These are phyloP conservation scores for Macrocybe gigantea DNA, from an alignment of 768 basidiomycete species.

Conservation along the genomic window DNA sequence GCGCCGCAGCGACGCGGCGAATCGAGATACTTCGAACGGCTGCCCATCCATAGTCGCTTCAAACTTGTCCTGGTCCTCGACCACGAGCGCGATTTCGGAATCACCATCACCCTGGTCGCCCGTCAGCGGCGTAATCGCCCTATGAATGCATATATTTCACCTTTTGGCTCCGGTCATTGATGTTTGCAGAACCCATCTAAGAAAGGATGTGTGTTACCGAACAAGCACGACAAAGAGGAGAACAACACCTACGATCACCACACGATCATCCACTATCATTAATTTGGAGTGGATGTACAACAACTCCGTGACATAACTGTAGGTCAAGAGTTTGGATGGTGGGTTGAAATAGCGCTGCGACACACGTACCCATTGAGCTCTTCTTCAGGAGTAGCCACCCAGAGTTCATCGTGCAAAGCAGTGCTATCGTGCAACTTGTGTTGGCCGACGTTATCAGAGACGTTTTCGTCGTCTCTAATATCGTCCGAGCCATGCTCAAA, in stretches of 20 bases:
- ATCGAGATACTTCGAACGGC: constrained; percentile 65
- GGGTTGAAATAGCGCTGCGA: constrained; percentile 6
- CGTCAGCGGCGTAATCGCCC: constrained; percentile 1
- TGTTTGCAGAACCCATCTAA: constrained; percentile 90
- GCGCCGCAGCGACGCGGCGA: constrained; percentile 80
- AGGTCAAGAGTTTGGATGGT: constrained; percentile 8
- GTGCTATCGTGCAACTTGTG: constrained; percentile 67
- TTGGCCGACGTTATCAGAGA: constrained; percentile 76
- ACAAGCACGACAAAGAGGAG: neutral
- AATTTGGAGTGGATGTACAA: constrained; percentile 84
- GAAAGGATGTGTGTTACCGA: neutral
- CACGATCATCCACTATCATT: constrained; percentile 91
- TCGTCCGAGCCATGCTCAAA: constrained; percentile 65
- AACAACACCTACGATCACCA: constrained; percentile 67
- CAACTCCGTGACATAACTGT: constrained; percentile 73
- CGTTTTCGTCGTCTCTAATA: constrained; percentile 53
- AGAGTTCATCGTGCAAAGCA: constrained; percentile 66
- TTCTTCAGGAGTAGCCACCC: constrained; percentile 80
- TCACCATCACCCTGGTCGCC: constrained; percentile 74
- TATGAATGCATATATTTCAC: constrained; percentile 20
- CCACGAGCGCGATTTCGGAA: constrained; percentile 89
- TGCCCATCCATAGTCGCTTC: constrained; percentile 73
- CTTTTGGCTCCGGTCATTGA: constrained; percentile 85
- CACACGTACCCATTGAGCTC: constrained; percentile 69
- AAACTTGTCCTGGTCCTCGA: constrained; percentile 83